A percentile compares a stretch with the other conserved stretches of the same genome.
Evolutionary conservation across 768 basidiomycete species (phyloP).

Genomic region (Sutorius australiensis): DNA sequence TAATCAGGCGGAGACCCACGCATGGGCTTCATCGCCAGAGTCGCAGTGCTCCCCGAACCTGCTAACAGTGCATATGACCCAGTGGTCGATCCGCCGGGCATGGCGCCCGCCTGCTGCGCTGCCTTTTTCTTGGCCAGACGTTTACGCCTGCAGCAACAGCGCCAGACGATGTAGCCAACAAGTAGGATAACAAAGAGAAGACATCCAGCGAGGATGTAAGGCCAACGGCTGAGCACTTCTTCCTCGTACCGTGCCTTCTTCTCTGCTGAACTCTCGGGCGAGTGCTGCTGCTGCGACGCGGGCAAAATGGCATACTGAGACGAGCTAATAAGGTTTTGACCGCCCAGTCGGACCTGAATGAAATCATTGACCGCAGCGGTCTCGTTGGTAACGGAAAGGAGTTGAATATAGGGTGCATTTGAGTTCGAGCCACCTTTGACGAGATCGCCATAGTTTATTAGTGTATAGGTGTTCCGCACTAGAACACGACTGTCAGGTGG

Average conservation of each 20-base stretch:
- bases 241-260: conserved; percentile 66
- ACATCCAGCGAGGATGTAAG: conserved; percentile 63
- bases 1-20: conserved; percentile 16
- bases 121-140: conserved; percentile 28
- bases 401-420: conserved; percentile 64
- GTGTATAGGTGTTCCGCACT: conserved; percentile 76
- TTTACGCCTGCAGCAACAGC: conserved; percentile 51
- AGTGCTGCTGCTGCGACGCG: conserved; percentile 51
- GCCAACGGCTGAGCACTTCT: conserved; percentile 66
- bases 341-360: conserved; percentile 54
- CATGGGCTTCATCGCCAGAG: conserved; percentile 31
- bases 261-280: conserved; percentile 59
- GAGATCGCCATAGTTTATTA: conserved; percentile 71
- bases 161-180: conserved; percentile 51
- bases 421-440: conserved; percentile 46
- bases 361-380: conserved; percentile 61
- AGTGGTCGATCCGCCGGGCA: neutral
- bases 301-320: conserved; percentile 60
- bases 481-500: conserved; percentile 6
- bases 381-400: conserved; percentile 56
- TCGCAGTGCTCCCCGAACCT: conserved; percentile 28
- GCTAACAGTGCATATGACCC: conserved; percentile 25
- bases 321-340: conserved; percentile 53
- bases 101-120: conserved; percentile 14
- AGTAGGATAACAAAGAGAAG: conserved; percentile 46